Conservation (phyloP, 306 rosid species). For the Lathyrus aphaca region DNA sequence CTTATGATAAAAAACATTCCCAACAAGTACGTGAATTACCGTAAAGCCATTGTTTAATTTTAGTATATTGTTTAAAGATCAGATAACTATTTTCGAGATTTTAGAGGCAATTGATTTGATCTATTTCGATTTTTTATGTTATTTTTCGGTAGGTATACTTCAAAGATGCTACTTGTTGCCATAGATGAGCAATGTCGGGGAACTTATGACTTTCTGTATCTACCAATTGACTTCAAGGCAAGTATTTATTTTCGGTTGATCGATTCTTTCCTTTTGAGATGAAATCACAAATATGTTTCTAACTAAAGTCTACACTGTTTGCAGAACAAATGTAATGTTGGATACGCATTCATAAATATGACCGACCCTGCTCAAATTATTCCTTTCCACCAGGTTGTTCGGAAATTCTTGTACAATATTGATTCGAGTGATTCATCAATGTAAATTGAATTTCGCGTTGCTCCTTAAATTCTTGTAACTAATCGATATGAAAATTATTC, state of each 20-base stretch:
- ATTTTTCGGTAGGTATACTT: slow-evolving; percentile 69
- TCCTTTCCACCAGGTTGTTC: slow-evolving; percentile 74
- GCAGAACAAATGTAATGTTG: slow-evolving; percentile 94
- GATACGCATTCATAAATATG: slow-evolving; percentile 92
- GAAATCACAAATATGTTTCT: slow-evolving; percentile 36
- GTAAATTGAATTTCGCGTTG: slow-evolving; percentile 17
- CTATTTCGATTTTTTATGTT: too few relatives aligned
- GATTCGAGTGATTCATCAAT: slow-evolving; percentile 29
- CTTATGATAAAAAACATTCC: slow-evolving; percentile 90
- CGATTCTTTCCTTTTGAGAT: slow-evolving; percentile 27
- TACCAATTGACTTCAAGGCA: slow-evolving; percentile 90
- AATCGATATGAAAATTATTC: slow-evolving; percentile 16
- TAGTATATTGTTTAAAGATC: too few relatives aligned
- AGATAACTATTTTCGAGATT: too few relatives aligned
- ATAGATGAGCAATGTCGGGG: slow-evolving; percentile 83
- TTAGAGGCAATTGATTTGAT: too few relatives aligned
- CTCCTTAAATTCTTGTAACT: slow-evolving; percentile 27
- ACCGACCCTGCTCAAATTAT: slow-evolving; percentile 71
- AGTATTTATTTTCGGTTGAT: slow-evolving; percentile 42
- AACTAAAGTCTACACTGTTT: slow-evolving; percentile 31
- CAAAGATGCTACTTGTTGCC: slow-evolving; percentile 87
- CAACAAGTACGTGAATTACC: slow-evolving; percentile 70
- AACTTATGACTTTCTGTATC: slow-evolving; percentile 81
- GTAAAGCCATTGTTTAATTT: too few relatives aligned
- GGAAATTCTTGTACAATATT: slow-evolving; percentile 6